Base-by-base conservation (phyloP, 768 basidiomycete species). In the Tulasnella sp. region DNA sequence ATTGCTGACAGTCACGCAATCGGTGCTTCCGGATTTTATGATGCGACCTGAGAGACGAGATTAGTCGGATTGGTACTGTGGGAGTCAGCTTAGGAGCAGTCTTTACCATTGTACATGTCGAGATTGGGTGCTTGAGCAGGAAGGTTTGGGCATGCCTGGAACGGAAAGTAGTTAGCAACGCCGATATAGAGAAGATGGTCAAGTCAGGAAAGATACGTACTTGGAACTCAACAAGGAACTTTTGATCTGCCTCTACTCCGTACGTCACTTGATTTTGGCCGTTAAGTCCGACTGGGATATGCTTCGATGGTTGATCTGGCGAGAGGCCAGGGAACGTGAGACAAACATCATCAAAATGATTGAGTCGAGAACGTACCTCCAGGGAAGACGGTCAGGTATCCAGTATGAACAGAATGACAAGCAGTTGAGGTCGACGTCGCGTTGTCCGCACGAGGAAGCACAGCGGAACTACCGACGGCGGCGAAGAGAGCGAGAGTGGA, bases 401-500 rank as follows among this genome's bases (percentile, higher is more conserved):
- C 64, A 20, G 64, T 69, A 14, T 69, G 64, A 16, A 69, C 64
- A 31, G 64, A 69, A 18, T 69, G 16, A 18, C 64, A 69, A 69
- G 64, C 64, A 7, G 64, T 14, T 12, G 64, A 69, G 18, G 64
- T 69, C 64, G 64, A 69, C 9, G 64, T 69, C 4, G 64, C 2
- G 31, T 69, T 69, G 3, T 34, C 18, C 18, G 64, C 64, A 31
- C 64, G 64, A 34, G 64, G 64, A 69, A 69, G 5, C 5, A 69
- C 64, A 14, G 64, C 64, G 1, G 31, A 28, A 34, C 28, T 16
- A 18, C 24, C 34, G 64, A 28, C 64, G 14, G 64, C 34, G 3
- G 64, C 64, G 20, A 69, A 37, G 64, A 69, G 14, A 69, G 64
- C 64, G 34, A 69, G 64, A 69, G 64, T 16, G 64, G 64, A 69